phyloP scores from a whole-genome alignment of 108 stramenopile genomes.

The Cylindrotheca closterium region DNA sequence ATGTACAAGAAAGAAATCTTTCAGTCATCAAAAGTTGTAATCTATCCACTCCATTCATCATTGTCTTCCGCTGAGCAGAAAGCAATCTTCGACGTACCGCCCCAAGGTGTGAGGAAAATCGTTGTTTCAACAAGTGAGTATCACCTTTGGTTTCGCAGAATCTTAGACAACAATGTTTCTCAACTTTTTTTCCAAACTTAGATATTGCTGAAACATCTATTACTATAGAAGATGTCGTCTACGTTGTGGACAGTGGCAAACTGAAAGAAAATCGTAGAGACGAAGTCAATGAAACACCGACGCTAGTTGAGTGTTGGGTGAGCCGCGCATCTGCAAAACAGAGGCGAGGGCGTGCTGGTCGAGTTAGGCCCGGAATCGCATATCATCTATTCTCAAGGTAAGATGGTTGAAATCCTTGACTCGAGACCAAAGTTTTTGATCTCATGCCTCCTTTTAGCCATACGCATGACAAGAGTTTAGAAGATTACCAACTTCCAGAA shows the following conservation, averaged over 20 bases:
- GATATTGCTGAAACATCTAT: conserved; percentile 60
- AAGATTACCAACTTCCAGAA: conserved; percentile 82
- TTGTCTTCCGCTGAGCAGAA: conserved; percentile 72
- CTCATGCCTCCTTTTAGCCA: conserved; percentile 20
- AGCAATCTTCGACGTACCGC: conserved; percentile 67
- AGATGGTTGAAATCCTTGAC: neutral
- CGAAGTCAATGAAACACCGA: conserved; percentile 69
- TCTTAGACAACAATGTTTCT: neutral
- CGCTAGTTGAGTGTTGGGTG: conserved; percentile 84
- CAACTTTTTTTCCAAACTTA: neutral
- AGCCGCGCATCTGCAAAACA: conserved; percentile 85
- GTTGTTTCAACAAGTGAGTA: conserved; percentile 78
- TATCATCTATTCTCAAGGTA: conserved; percentile 74
- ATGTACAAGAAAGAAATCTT: conserved; percentile 60
- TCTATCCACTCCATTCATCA: conserved; percentile 73
- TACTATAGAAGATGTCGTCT: conserved; percentile 72
- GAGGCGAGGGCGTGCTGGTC: conserved; percentile 91
- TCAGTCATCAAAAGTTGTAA: conserved; percentile 39
- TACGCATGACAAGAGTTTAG: conserved; percentile 49
- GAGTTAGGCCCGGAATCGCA: conserved; percentile 83
- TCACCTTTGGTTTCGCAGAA: neutral
- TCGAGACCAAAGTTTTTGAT: no score
- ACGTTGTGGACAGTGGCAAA: conserved; percentile 63
- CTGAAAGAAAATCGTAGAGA: conserved; percentile 79
- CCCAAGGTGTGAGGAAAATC: conserved; percentile 71